phyloP scores from a whole-genome alignment of 202 grass and related monocot species.

The Panicum virgatum region DNA sequence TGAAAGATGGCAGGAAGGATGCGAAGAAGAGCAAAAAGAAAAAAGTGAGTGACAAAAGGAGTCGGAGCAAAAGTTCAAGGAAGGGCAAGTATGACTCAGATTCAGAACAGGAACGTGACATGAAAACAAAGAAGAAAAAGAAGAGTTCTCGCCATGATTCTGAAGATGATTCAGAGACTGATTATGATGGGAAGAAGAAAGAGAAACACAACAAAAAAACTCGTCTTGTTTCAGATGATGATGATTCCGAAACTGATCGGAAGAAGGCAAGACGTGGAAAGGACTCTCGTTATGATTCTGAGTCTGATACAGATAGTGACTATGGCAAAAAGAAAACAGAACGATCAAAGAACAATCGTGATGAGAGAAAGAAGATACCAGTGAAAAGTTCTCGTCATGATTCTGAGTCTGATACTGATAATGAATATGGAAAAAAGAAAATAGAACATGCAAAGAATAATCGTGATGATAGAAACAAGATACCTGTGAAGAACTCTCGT shows the following conservation, averaged over 20 bases:
- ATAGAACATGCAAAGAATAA: slow-evolving; percentile 29
- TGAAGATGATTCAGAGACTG: slow-evolving; percentile 52
- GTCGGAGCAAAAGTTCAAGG: slow-evolving; percentile 30
- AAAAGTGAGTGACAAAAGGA: slow-evolving; percentile 27
- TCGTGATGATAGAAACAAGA: slow-evolving; percentile 40
- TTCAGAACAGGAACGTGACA: slow-evolving; percentile 24
- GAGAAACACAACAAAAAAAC: slow-evolving; percentile 46
- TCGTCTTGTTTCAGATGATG: slow-evolving; percentile 38
- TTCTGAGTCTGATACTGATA: slow-evolving; percentile 50
- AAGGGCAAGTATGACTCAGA: slow-evolving; percentile 54
- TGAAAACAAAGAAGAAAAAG: slow-evolving; percentile 44
- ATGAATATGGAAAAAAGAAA: slow-evolving; percentile 44
- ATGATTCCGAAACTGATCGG: slow-evolving; percentile 52
- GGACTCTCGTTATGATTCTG: slow-evolving; percentile 11
- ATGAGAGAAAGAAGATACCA: slow-evolving; percentile 43
- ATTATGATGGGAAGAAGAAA: slow-evolving; percentile 37
- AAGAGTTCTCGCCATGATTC: slow-evolving; percentile 41
- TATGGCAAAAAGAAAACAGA: slow-evolving; percentile 45
- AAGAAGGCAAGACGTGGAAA: slow-evolving; percentile 29
- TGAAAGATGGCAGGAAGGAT: slow-evolving; percentile 10
- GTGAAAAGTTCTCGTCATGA: slow-evolving; percentile 34
- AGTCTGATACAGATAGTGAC: slow-evolving; percentile 55
- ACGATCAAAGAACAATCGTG: slow-evolving; percentile 12
- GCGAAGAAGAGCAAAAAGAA: slow-evolving; percentile 47
- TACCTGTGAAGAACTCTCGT: background rate